These are phyloP conservation scores for Eucalyptus paniculata DNA, from an alignment of 345 rosid species.

Conservation along the genomic window DNA sequence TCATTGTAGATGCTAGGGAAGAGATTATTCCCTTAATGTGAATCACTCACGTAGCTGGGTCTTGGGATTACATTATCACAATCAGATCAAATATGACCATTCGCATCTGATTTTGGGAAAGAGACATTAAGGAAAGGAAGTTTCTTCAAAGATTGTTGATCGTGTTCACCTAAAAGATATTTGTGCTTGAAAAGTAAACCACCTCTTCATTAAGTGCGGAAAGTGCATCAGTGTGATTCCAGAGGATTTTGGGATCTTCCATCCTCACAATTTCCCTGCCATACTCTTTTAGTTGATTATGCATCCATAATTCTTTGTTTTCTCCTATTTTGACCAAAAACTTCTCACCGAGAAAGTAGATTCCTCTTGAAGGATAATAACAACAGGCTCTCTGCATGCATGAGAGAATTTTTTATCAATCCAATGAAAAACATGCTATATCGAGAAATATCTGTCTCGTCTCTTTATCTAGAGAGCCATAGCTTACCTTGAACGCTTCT, in stretches of 20 bases:
- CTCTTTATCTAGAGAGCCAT: background rate
- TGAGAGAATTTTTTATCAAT: background rate
- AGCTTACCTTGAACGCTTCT: background rate
- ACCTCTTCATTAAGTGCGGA: background rate
- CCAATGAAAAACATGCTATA: background rate
- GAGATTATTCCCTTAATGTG: background rate
- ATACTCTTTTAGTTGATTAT: background rate
- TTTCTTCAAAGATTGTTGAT: background rate
- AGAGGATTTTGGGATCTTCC: background rate
- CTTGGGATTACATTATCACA: background rate
- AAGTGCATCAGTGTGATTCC: background rate
- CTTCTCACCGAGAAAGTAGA: background rate
- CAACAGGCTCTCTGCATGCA: background rate
- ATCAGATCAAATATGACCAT: background rate
- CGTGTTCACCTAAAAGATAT: background rate
- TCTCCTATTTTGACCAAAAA: background rate
- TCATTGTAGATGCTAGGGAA: background rate
- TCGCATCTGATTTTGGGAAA: background rate
- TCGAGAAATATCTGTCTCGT: background rate
- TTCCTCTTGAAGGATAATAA: background rate
- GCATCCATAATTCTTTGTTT: background rate
- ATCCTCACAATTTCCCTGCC: background rate
- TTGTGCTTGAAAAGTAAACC: background rate
- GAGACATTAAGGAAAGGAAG: background rate
- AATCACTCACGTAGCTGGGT: background rate